Conservation (phyloP, 1,139 yeast species). For the Kodamaea arcana region DNA sequence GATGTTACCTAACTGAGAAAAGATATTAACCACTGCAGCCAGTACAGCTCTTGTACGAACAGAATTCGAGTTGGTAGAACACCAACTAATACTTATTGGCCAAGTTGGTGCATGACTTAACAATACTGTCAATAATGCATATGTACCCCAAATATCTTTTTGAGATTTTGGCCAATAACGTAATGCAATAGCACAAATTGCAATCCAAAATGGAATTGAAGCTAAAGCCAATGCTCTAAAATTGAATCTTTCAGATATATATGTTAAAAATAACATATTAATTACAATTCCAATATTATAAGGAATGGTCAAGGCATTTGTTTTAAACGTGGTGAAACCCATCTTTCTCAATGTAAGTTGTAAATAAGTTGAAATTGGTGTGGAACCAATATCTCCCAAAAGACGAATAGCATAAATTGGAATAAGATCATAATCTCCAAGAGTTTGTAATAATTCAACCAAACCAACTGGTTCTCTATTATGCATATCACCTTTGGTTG, state of each 20-base stretch:
- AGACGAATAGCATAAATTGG: conserved; percentile 19
- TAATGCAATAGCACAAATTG: conserved; percentile 12
- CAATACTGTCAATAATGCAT: conserved; percentile 14
- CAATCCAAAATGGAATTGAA: conserved; percentile 11
- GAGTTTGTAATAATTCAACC: conserved; percentile 17
- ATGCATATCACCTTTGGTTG: conserved; percentile 32
- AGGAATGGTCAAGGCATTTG: conserved; percentile 19
- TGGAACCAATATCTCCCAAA: conserved; percentile 13
- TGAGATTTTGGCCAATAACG: conserved; percentile 17
- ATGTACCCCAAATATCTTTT: conserved; percentile 17
- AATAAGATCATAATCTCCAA: conserved; percentile 22
- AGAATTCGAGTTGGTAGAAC: conserved; percentile 15
- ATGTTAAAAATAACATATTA: conserved; percentile 13
- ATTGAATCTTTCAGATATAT: conserved; percentile 11
- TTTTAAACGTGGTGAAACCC: conserved; percentile 18
- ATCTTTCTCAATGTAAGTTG: conserved; percentile 14
- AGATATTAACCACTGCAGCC: conserved; percentile 17
- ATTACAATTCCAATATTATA: conserved; percentile 13
- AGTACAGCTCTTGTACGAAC: conserved; percentile 17
- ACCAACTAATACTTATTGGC: conserved; percentile 16
- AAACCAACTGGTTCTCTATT: conserved; percentile 26
- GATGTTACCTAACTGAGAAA: conserved; percentile 14
- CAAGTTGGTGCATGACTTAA: conserved; percentile 13
- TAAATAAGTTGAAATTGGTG: conserved; percentile 14
- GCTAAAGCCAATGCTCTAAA: conserved; percentile 11